Conservation (phyloP, 495 filamentous ascomycete species). For the Penicillium turbatum region DNA sequence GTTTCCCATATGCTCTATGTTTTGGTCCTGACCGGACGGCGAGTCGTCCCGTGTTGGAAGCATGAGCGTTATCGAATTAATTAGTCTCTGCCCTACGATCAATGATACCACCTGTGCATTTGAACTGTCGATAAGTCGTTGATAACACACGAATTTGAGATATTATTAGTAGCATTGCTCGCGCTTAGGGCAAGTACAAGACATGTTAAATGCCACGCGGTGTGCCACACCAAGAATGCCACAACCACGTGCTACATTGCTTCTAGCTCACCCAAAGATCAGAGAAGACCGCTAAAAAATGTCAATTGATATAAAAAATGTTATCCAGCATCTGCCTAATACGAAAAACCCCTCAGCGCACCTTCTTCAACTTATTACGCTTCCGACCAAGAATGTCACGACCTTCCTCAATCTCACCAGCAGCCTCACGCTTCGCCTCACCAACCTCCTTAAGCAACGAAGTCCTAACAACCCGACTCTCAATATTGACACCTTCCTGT, state of each 20-base stretch:
- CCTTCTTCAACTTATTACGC: constrained; percentile 46
- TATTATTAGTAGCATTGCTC: neutral
- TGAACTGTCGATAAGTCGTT: neutral
- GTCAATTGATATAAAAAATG: neutral
- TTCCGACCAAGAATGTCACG: constrained; percentile 65
- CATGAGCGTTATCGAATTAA: constrained; percentile 17
- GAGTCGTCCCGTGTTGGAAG: constrained; percentile 11
- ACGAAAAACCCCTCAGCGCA: constrained; percentile 25
- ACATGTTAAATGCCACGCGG: neutral
- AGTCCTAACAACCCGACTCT: constrained; percentile 77
- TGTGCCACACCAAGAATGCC: neutral
- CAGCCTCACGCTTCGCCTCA: constrained; percentile 84
- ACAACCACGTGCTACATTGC: neutral
- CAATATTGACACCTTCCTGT: constrained; percentile 87
- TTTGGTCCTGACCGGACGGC: neutral
- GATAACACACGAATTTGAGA: no score
- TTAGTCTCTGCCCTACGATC: constrained; percentile 9
- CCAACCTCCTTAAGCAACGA: constrained; percentile 76
- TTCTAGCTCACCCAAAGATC: neutral
- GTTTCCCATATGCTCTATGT: neutral
- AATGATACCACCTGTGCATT: constrained; percentile 27
- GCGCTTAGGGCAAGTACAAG: neutral
- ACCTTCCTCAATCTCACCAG: constrained; percentile 86
- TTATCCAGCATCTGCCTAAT: neutral
- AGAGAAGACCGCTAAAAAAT: constrained; percentile 3